Evolutionary conservation across 805 yeast species (phyloP), one percentile per base, ranked within the genome.

Genomic region (Myxozyma monticola): DNA sequence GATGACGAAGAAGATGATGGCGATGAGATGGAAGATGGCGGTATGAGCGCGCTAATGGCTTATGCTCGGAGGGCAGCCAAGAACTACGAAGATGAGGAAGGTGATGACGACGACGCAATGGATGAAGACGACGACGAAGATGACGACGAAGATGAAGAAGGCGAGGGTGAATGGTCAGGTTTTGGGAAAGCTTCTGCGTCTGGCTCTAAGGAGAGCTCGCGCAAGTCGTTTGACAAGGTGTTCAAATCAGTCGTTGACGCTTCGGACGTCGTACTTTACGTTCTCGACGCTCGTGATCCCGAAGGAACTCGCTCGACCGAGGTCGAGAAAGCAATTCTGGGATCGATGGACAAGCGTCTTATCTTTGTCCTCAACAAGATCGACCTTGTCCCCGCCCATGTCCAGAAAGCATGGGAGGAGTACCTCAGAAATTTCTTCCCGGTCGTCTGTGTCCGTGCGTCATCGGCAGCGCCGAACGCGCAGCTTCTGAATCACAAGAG

Each of bases 231-330:
- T 66, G 98, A 91, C 68, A 91, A 90, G 71, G 82, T 91, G 52
- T 91, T 90, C 76, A 90, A 89, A 69, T 77, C 89, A 14, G 97
- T 93, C 31, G 90, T 93, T 20, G 97, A 89, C 54, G 85, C 89
- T 20, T 76, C 97, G 1, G 99, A 91, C 67, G 96, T 91, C 47
- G 75, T 91, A 17, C 75, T 90, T 48, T 91, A 93, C 65, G 96
- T 91, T n/a, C 73, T 91, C 64, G 99, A 91, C 71, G 96, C 99
- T 1, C 83, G 99, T 69, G 96, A 93, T 69, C 99, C 99, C 48
- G 96, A 88, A 68, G 83, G 88, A 17, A 91, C 98, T 2, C 81
- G 99, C 65, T 89, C 97, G 7, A 81, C 83, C 66, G 88, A 81
- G 65, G 90, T 93, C 36, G 99, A 93, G 74, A 85, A 88, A 66